Evolutionary conservation across 2,329 filamentous ascomycete species (phyloP), one percentile per base, ranked within the genome.

Genomic region (Fusarium sulawesiense): DNA sequence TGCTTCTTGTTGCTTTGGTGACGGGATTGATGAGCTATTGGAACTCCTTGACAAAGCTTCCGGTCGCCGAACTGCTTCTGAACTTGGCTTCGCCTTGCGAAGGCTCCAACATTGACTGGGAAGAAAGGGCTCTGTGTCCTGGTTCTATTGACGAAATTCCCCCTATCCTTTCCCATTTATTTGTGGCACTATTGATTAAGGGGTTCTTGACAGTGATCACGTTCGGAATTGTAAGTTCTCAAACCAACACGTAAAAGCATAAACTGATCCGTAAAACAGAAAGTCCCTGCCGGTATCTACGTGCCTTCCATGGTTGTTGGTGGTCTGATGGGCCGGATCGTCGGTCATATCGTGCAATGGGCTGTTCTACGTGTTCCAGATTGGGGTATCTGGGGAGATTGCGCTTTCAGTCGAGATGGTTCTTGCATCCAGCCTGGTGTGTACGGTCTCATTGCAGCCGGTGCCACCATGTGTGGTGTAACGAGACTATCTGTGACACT

Each of bases 301-400:
- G 94, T 99, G 3, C 96, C 96, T 5, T 98, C 95, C 74, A 99
- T 99, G 96, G 96, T 98, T 29, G 93, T 98, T 20, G 96, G 96
- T 70, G 96, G 96, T 76, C 83, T 99, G 20, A 91, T 97, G 83
- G 95, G 95, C 30, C 90, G 95, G 10, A 90, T 96, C 46, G 88
- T 97, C 14, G 96, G 96, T 2, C 96, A 98, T 78, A 79, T 90
- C 9, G 89, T 94, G 1, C 95, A 98, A 78, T 94, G 92, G 80
- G 80, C 93, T 55, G 93, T 95, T 8, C 84, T 97, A 60, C 87
- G 86, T 30, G 92, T 90, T 75, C 92, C 93, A 0, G 81, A 89
- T 57, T 91, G 90, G 76, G 83, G 88, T 16, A 80, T 98, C 9
- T 98, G 95, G 83, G 88, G 89, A 21, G 85, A 86, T 14, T 98